phyloP scores from a whole-genome alignment of 305 asterid genomes.

The Solanum chacoense region DNA sequence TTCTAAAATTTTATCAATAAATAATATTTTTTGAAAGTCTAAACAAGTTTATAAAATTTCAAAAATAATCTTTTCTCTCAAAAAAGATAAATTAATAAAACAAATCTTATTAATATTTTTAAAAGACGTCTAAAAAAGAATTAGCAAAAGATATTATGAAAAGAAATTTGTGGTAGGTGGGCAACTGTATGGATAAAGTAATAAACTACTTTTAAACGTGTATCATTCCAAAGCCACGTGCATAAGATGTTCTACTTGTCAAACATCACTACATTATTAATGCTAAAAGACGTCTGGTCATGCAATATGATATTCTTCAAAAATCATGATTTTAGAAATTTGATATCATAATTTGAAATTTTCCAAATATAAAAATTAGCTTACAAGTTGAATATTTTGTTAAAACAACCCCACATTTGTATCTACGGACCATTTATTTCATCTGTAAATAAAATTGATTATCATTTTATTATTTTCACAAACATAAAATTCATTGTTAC shows the following conservation, averaged over 20 bases:
- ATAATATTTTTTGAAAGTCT: neutral
- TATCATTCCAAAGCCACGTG: neutral
- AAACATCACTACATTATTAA: neutral
- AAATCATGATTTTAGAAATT: too few species aligned
- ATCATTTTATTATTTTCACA: neutral
- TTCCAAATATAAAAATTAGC: too few species aligned
- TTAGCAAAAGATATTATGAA: neutral
- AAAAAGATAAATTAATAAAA: neutral
- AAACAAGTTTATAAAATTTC: neutral
- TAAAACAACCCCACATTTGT: too few species aligned
- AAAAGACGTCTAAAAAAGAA: neutral
- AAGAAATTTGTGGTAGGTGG: neutral
- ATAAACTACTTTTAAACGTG: neutral
- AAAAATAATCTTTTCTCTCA: neutral
- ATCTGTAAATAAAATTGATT: too few species aligned
- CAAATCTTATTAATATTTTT: neutral
- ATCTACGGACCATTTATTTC: neutral
- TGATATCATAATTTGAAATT: too few species aligned
- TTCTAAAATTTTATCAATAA: neutral
- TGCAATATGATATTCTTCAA: neutral
- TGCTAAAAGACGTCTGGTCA: accelerated
- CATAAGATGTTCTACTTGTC: neutral
- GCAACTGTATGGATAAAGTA: neutral
- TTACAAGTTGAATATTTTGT: too few species aligned
- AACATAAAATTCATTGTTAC: neutral